These are phyloP conservation scores for Dendrothele bispora DNA, from an alignment of 768 basidiomycete species.

Conservation along the genomic window DNA sequence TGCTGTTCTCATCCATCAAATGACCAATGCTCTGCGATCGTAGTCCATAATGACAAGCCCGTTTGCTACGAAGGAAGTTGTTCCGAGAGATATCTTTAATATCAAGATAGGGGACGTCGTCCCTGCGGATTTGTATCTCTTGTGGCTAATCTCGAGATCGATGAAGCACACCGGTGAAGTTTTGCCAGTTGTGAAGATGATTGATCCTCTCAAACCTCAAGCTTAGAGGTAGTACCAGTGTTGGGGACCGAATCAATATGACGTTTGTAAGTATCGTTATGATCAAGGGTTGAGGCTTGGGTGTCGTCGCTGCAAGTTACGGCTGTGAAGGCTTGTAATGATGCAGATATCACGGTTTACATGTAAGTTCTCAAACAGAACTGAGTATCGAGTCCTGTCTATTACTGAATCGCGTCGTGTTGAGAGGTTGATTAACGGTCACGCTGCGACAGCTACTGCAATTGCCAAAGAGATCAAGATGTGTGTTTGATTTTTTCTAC, in stretches of 20 bases:
- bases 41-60: not conserved
- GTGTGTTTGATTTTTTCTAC: too few species aligned
- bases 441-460: slow-evolving; percentile 50
- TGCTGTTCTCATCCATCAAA: slow-evolving; percentile 33
- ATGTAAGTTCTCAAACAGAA: slow-evolving; percentile 24
- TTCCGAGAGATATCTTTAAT: slow-evolving; percentile 54
- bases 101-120: too few species aligned
- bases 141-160: slow-evolving; percentile 47
- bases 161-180: slow-evolving; percentile 45
- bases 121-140: slow-evolving; percentile 54
- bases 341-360: slow-evolving; percentile 51
- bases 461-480: slow-evolving; percentile 47
- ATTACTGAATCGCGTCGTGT: not conserved
- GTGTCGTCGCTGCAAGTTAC: slow-evolving; percentile 46
- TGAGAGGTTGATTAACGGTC: slow-evolving; percentile 28
- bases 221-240: not conserved
- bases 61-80: slow-evolving; percentile 43
- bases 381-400: not conserved
- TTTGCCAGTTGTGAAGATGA: slow-evolving; percentile 20
- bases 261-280: slow-evolving; percentile 43
- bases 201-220: slow-evolving; percentile 15
- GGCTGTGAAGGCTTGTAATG: slow-evolving; percentile 49
- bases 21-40: slow-evolving; percentile 43
- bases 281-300: slow-evolving; percentile 49
- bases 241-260: slow-evolving; percentile 44